Evolutionary conservation across 2,329 filamentous ascomycete species (phyloP), one percentile per base, ranked within the genome.

Genomic region (Microthyrium microscopicum): DNA sequence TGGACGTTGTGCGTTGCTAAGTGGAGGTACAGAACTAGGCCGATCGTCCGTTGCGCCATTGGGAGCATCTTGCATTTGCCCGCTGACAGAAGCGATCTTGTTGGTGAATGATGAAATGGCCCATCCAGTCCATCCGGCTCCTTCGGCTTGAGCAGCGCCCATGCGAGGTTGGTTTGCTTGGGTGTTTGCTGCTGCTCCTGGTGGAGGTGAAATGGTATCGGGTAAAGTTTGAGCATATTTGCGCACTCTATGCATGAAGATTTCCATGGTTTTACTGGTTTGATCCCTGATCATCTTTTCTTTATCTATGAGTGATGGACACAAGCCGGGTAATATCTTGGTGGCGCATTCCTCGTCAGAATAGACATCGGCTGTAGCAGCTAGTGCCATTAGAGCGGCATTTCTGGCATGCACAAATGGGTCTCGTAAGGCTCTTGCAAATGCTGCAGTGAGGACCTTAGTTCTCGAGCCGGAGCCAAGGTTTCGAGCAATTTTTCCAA

Each of bases 31-130:
- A 15, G 64, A 68, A 6, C 61, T 57, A 21, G 65, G 54, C 17
- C 64, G 58, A 18, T 46, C 40, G 19, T 60, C 59, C 34, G 62
- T 55, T 13, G 65, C 51, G 1, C 45, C 47, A 20, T 51, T 54
- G 2, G 30, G 58, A 9, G 72, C 59, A n/a, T n/a, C n/a, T 48
- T 87, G 67, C 41, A 98, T 98, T 37, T 94, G 79, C 13, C 89
- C 89, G 6, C 78, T 78, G 0, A 83, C 84, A 1, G 79, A 59
- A 2, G 82, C 76, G 9, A 95, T 54, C 47, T 93, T 94, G 56
- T 95, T 95, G 2, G 89, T 95, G 51, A 98, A 98, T 1, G 84
- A 94, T 0, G 89, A 95, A 35, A 98, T 94, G 2, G 89, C 89
- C 89, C 89, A 98, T 9, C 89, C 89, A 2, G 89, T 73, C 89